Base-by-base conservation (phyloP, 345 rosid species). In the Eucalyptus pauciflora region DNA sequence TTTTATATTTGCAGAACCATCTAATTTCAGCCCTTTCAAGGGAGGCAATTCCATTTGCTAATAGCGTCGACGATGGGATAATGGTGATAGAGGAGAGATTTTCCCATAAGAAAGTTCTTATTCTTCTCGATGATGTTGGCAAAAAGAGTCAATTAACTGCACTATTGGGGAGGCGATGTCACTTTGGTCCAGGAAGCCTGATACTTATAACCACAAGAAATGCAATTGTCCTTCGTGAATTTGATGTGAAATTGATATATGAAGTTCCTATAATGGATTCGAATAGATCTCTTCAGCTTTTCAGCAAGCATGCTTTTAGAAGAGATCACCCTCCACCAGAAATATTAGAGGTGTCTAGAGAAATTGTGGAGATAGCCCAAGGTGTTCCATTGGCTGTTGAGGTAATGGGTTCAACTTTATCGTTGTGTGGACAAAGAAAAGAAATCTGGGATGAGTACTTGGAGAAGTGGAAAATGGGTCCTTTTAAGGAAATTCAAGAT, bases 261-360 rank as follows among this genome's bases (percentile, higher is more conserved):
- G 3, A 9, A 24, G 43, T 88, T n/a, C 0, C 2, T 24, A 15
- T 0, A 12, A 3, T 88, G 71, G 58, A 79, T 43, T 7, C 0
- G 2, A 16, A 12, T 4, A 1, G 0, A 48, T 18, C 52, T 0
- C 86, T 69, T 15, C 5, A 20, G 86, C 15, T 88, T 31, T 88
- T 88, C 12, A 15, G 60, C 7, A 45, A 49, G 71, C 51, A 76
- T 52, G 89, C 86, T 48, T 88, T 88, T 13, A 49, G 86, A 88
- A 50, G 33, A 5, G 60, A 31, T 20, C 13, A 5, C 41, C 89
- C 89, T 5, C 46, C n/a, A 27, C 15, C 22, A 48, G 25, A 69
- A 5, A 71, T 10, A 20, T 20, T 46, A 11, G 50, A 13, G 5
- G 2, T 18, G 2, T 76, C 52, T 8, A 43, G 31, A 51, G 69